Percentiles rank a stretch among this genome's conserved stretches.
Evolutionary conservation across 2,329 filamentous ascomycete genomes (phyloP).

Genomic region (Mycosphaerella arachidis): DNA sequence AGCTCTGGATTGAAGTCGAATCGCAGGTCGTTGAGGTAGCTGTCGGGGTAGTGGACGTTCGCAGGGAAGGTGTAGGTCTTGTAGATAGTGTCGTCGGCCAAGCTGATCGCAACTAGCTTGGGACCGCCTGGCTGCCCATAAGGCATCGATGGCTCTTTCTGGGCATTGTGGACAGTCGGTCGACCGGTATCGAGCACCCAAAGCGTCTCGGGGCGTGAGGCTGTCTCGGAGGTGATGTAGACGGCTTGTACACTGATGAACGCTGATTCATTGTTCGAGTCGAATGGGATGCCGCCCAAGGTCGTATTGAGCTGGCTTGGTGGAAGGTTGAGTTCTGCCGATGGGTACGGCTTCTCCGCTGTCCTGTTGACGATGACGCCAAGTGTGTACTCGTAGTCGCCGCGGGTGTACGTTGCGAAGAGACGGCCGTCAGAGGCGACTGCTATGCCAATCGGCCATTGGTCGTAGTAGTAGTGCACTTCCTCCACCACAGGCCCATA

Average conservation of each 20-base stretch:
- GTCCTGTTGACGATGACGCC: constrained; percentile 47
- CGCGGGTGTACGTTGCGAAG: constrained; percentile 46
- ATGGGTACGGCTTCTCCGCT: constrained; percentile 46
- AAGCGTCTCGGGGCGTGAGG: constrained; percentile 38
- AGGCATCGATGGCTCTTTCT: constrained; percentile 38
- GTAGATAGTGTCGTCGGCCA: constrained; percentile 40
- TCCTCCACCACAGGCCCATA: constrained; percentile 47
- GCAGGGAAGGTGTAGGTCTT: constrained; percentile 41
- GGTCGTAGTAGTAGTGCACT: constrained; percentile 42
- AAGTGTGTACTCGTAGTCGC: constrained; percentile 44
- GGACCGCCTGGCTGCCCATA: constrained; percentile 45
- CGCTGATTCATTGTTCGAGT: constrained; percentile 39
- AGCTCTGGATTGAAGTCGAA: constrained; percentile 43
- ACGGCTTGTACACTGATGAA: constrained; percentile 45
- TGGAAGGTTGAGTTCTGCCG: constrained; percentile 35
- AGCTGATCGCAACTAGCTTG: constrained; percentile 42
- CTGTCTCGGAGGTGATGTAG: constrained; percentile 40
- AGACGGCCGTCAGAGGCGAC: constrained; percentile 41
- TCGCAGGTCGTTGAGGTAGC: constrained; percentile 46
- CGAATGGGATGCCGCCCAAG: constrained; percentile 42
- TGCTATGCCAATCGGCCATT: constrained; percentile 46
- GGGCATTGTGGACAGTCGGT: constrained; percentile 39
- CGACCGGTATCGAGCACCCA: constrained; percentile 46
- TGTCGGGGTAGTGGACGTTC: constrained; percentile 43
- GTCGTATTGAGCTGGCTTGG: constrained; percentile 36